Evolutionary conservation across 768 basidiomycete species (phyloP).

Genomic region (Coprinellus micaceus): DNA sequence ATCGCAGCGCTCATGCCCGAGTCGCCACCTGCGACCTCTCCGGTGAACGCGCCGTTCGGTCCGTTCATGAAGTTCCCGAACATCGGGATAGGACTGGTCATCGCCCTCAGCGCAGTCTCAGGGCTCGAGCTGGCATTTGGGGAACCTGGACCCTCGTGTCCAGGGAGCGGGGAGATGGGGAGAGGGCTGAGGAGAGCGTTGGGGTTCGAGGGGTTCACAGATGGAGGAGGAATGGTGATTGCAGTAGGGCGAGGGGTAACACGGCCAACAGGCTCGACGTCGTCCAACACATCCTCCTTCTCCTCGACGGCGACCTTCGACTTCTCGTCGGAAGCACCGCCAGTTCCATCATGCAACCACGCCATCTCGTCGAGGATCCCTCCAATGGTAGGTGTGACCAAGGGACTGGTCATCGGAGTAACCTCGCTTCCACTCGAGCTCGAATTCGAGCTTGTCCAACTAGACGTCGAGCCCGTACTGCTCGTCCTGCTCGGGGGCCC

Average conservation of each 20-base stretch:
- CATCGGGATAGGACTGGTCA: too few species aligned
- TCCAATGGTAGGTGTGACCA: constrained; percentile 9
- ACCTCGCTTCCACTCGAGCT: constrained; percentile 4
- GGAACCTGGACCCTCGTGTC: too few species aligned
- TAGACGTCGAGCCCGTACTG: constrained; percentile 1
- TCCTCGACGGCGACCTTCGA: neutral
- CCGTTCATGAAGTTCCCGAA: too few species aligned
- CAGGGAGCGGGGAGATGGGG: too few species aligned
- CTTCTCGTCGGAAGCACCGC: neutral
- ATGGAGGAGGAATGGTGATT: too few species aligned
- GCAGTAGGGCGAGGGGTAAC: neutral
- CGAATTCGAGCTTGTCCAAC: neutral
- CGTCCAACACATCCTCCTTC: neutral
- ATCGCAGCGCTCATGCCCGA: constrained; percentile 10
- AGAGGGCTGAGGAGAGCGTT: too few species aligned
- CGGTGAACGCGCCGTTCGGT: neutral
- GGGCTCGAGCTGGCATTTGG: too few species aligned
- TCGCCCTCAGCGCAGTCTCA: too few species aligned
- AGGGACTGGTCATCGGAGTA: constrained; percentile 9
- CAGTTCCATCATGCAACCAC: neutral
- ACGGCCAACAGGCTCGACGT: constrained; percentile 2
- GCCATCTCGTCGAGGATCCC: neutral
- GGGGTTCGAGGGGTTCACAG: too few species aligned
- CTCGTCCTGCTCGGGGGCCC: constrained; percentile 2
- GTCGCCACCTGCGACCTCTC: neutral